A percentile compares a stretch with the other conserved stretches of the same genome.
These are phyloP conservation scores for Xylariales sp. DNA, from an alignment of 2,329 filamentous ascomycete genomes.

Conservation along the genomic window DNA sequence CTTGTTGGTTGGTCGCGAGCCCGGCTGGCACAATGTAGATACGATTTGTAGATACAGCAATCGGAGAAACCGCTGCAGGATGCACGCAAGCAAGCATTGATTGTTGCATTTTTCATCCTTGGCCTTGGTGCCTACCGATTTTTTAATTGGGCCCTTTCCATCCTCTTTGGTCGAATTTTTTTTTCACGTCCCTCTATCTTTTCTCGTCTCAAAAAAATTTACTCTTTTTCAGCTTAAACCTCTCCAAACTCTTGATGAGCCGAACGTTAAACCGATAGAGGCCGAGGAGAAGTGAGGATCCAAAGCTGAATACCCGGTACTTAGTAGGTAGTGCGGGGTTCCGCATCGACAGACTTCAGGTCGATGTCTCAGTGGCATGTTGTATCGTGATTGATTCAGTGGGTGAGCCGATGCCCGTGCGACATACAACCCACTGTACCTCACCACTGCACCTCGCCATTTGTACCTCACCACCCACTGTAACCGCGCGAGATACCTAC, in stretches of 20 bases:
- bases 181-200: not conserved
- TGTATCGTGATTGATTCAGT: slow-evolving; percentile 25
- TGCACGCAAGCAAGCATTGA: slow-evolving; percentile 18
- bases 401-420: slow-evolving; percentile 28
- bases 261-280: too few relatives aligned
- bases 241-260: not conserved
- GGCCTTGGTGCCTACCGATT: too few relatives aligned
- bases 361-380: slow-evolving; percentile 28
- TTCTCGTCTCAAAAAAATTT: not conserved
- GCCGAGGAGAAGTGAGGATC: too few relatives aligned
- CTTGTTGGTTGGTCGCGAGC: slow-evolving; percentile 16
- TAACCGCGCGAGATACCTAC: too few relatives aligned
- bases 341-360: slow-evolving; percentile 20
- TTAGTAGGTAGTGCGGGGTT: not conserved
- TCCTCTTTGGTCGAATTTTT: not conserved
- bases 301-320: not conserved
- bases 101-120: slow-evolving; percentile 3
- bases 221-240: not conserved
- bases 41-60: slow-evolving; percentile 10
- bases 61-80: slow-evolving; percentile 37
- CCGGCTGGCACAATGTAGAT: not conserved
- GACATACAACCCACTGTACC: slow-evolving; percentile 6
- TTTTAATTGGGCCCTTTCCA: too few relatives aligned
- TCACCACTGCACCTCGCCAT: slow-evolving; percentile 23
- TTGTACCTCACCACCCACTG: too few relatives aligned